A percentile compares a stretch with the other conserved stretches of the same genome.
phyloP scores from a whole-genome alignment of 495 filamentous ascomycete genomes.

The Lasiosphaeriaceae sp. region DNA sequence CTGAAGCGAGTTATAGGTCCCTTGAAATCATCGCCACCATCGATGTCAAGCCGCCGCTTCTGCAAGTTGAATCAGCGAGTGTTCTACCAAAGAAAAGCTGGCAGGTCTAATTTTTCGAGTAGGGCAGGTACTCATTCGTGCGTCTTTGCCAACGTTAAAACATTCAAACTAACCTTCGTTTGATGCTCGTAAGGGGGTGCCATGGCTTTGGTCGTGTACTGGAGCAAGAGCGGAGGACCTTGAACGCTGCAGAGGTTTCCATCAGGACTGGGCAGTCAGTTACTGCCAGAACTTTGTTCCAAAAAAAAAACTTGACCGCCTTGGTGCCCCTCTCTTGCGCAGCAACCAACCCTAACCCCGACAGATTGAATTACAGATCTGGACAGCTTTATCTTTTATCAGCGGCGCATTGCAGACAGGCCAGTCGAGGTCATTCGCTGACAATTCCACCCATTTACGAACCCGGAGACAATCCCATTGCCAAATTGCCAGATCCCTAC shows the following conservation, averaged over 20 bases:
- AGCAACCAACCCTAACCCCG: not conserved
- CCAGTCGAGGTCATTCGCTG: not conserved
- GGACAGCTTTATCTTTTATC: not conserved
- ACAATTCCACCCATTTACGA: not conserved
- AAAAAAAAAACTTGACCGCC: not conserved
- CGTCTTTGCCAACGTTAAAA: too few species aligned
- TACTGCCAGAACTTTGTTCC: not conserved
- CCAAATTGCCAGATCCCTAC: not conserved
- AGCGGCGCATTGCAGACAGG: not conserved
- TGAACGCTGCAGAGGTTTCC: not conserved
- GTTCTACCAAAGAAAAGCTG: not conserved
- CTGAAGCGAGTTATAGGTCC: conserved; percentile 26
- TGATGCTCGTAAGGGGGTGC: conserved; percentile 17
- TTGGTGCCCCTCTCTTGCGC: not conserved
- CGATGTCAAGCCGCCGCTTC: conserved; percentile 40
- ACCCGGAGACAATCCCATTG: not conserved
- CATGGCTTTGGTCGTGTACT: not conserved
- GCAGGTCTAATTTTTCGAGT: too few species aligned
- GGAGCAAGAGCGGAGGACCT: not conserved
- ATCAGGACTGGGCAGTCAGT: not conserved
- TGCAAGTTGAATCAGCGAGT: conserved; percentile 14
- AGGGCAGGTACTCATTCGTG: too few species aligned
- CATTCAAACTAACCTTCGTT: conserved; percentile 17
- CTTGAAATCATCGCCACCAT: conserved; percentile 19
- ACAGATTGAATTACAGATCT: not conserved